These are phyloP conservation scores for Otatea glauca DNA, from an alignment of 176 grass and related monocot genomes.

Conservation along the genomic window DNA sequence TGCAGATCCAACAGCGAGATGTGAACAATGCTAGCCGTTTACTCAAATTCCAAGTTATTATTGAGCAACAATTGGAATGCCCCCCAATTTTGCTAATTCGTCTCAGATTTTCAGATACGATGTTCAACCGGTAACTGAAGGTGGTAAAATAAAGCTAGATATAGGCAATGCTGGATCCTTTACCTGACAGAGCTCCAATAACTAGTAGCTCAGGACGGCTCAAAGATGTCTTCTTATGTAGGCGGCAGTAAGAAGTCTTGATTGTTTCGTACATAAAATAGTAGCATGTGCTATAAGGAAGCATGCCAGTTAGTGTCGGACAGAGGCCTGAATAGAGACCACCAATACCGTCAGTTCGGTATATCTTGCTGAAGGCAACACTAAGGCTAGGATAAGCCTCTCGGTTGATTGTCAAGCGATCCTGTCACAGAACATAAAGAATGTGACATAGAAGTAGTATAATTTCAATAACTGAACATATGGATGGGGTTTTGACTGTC, in stretches of 20 bases:
- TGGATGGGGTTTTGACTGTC: background rate
- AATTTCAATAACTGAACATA: constrained; percentile 17
- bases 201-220: constrained; percentile 66
- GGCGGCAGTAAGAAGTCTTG: constrained; percentile 74
- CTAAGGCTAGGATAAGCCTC: constrained; percentile 67
- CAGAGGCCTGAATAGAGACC: constrained; percentile 81
- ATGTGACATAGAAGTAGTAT: constrained; percentile 1
- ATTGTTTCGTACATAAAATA: constrained; percentile 87
- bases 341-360: constrained; percentile 56
- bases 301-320: constrained; percentile 77
- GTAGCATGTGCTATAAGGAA: constrained; percentile 90
- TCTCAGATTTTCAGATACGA: background rate
- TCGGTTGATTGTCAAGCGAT: constrained; percentile 73
- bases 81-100: background rate
- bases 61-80: background rate
- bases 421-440: constrained; percentile 49
- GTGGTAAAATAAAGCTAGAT: background rate
- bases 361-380: constrained; percentile 68
- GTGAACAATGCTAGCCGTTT: constrained; percentile 12
- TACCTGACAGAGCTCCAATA: constrained; percentile 80
- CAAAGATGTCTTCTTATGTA: constrained; percentile 65
- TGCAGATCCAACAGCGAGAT: constrained; percentile 28
- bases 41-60: background rate
- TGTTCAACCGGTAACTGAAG: constrained; percentile 3
- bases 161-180: constrained; percentile 11